Evolutionary conservation across 495 filamentous ascomycete species (phyloP).

Genomic region (Parathielavia hyrcaniae): DNA sequence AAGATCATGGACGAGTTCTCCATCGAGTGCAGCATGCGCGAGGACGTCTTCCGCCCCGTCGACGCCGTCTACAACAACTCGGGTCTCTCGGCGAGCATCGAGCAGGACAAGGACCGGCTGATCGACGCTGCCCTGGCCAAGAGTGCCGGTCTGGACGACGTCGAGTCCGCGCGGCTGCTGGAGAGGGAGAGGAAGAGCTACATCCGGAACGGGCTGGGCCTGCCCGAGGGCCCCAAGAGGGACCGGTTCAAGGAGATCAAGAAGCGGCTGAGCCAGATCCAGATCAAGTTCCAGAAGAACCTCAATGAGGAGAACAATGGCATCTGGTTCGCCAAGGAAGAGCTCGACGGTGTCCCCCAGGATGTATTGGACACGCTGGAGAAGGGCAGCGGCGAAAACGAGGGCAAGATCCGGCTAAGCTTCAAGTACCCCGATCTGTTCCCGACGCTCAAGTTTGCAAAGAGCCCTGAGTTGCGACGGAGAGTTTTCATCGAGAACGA

Average conservation of each 20-base stretch:
- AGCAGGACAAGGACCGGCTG: conserved; percentile 31
- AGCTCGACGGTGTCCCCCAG: conserved; percentile 53
- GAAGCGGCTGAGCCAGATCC: conserved; percentile 52
- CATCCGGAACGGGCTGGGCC: conserved; percentile 50
- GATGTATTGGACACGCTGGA: conserved; percentile 55
- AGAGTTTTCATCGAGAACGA: conserved; percentile 54
- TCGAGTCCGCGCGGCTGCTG: conserved; percentile 48
- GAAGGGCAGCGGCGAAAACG: conserved; percentile 64
- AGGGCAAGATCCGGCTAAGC: conserved; percentile 51
- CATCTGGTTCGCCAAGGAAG: conserved; percentile 53
- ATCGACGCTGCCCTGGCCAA: conserved; percentile 30
- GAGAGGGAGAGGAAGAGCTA: conserved; percentile 56
- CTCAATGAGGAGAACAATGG: conserved; percentile 57
- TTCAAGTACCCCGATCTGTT: conserved; percentile 62
- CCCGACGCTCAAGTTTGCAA: conserved; percentile 53
- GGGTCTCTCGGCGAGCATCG: conserved; percentile 38
- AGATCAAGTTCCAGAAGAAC: conserved; percentile 54
- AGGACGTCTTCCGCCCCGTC: conserved; percentile 55
- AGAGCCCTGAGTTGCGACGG: conserved; percentile 49
- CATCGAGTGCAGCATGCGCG: conserved; percentile 56
- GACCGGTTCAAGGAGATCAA: conserved; percentile 61
- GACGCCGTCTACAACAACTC: conserved; percentile 47
- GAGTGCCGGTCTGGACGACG: conserved; percentile 32
- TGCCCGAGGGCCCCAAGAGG: conserved; percentile 49
- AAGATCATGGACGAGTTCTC: conserved; percentile 54